These are phyloP conservation scores for Thuja plicata DNA, from an alignment of 83 land plant species.

Conservation along the genomic window DNA sequence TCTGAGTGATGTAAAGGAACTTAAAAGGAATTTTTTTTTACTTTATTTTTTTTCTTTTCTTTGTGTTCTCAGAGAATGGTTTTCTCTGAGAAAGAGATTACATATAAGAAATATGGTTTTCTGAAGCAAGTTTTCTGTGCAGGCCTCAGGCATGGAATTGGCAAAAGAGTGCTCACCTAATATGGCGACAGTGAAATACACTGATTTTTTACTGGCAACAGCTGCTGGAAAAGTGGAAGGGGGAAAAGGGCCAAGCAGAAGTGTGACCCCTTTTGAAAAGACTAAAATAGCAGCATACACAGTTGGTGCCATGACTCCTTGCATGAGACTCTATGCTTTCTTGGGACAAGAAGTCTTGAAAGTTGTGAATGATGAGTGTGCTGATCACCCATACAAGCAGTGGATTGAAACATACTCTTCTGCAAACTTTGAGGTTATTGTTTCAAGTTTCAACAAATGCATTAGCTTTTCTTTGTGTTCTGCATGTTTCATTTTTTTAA, in stretches of 20 bases:
- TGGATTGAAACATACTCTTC: constrained; percentile 88
- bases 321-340: constrained; percentile 89
- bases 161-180: constrained; percentile 39
- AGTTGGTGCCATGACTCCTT: constrained; percentile 91
- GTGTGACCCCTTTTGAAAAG: constrained; percentile 69
- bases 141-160: constrained; percentile 70
- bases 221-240: constrained; percentile 75
- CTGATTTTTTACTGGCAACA: constrained; percentile 69
- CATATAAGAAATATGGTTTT: neutral
- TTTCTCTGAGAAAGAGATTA: neutral
- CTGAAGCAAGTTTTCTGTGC: constrained; percentile 21
- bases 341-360: constrained; percentile 67
- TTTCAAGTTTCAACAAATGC: neutral
- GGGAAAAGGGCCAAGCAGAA: constrained; percentile 46
- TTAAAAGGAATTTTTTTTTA: neutral
- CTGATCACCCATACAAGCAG: constrained; percentile 58
- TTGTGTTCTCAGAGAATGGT: neutral
- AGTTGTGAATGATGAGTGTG: constrained; percentile 22
- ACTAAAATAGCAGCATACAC: constrained; percentile 73
- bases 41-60: neutral
- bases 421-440: constrained; percentile 67
- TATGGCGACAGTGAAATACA: constrained; percentile 68
- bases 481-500: neutral
- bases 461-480: neutral
- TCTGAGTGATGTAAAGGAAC: neutral